Conservation (phyloP, 2,329 filamentous ascomycete genomes). For the Penicillium brasilianum region DNA sequence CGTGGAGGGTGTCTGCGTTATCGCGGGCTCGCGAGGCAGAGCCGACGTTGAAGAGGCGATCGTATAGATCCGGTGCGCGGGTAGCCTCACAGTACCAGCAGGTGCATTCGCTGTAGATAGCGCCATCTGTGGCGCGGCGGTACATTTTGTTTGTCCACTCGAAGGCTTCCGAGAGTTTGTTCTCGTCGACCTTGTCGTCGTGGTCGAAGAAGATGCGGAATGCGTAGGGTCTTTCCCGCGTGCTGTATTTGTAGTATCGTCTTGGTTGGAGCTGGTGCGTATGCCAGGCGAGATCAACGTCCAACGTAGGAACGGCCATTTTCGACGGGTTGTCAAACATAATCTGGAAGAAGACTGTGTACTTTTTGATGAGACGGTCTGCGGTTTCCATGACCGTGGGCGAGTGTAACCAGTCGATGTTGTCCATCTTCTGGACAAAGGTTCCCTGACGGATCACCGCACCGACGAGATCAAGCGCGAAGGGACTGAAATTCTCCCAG, state of each 20-base stretch:
- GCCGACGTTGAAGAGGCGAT: conserved; percentile 46
- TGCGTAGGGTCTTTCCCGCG: conserved; percentile 40
- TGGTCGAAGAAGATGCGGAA: conserved; percentile 71
- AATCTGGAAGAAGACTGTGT: conserved; percentile 52
- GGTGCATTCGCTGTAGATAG: conserved; percentile 59
- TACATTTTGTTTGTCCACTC: conserved; percentile 75
- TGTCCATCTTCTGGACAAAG: conserved; percentile 67
- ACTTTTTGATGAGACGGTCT: conserved; percentile 60
- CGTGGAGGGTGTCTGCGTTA: conserved; percentile 55
- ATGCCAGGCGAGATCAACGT: conserved; percentile 44
- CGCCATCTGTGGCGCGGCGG: conserved; percentile 63
- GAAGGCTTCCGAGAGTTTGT: conserved; percentile 67
- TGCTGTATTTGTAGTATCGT: conserved; percentile 53
- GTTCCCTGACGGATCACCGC: conserved; percentile 49
- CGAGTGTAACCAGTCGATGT: conserved; percentile 78
- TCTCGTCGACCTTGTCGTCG: conserved; percentile 80
- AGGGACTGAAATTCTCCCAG: conserved; percentile 47
- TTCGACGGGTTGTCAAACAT: conserved; percentile 42
- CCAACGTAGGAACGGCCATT: conserved; percentile 41
- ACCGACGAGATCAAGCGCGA: conserved; percentile 46
- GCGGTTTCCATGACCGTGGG: conserved; percentile 68
- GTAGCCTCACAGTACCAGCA: conserved; percentile 71
- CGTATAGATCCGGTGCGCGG: conserved; percentile 60
- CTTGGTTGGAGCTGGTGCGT: conserved; percentile 38
- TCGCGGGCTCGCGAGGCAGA: conserved; percentile 58